phyloP scores from a whole-genome alignment of 2,329 filamentous ascomycete species.

The Xylariaceae sp. region DNA sequence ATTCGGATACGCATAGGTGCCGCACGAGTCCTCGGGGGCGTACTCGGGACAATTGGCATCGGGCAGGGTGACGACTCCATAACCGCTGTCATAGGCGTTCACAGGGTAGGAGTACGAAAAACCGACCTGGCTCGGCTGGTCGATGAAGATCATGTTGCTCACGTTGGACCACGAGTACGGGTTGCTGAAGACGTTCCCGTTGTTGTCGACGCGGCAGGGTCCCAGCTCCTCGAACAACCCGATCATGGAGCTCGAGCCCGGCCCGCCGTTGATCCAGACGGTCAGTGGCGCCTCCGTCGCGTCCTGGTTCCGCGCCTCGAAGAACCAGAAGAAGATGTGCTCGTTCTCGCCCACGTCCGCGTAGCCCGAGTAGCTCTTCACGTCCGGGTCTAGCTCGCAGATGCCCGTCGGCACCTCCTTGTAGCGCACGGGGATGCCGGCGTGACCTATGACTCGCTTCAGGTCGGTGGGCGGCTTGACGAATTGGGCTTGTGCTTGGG shows the following conservation, averaged over 20 bases:
- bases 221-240: constrained; percentile 59
- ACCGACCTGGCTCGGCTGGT: constrained; percentile 65
- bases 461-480: constrained; percentile 39
- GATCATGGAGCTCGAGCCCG: constrained; percentile 60
- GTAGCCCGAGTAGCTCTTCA: constrained; percentile 53
- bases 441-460: constrained; percentile 38
- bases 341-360: constrained; percentile 49
- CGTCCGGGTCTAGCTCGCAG: constrained; percentile 51
- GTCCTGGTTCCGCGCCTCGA: constrained; percentile 54
- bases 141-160: constrained; percentile 67
- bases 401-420: constrained; percentile 55
- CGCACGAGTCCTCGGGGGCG: constrained; percentile 52
- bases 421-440: constrained; percentile 52
- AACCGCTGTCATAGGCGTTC: constrained; percentile 37
- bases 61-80: constrained; percentile 51
- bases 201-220: constrained; percentile 50
- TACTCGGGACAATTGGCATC: constrained; percentile 58
- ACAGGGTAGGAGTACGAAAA: constrained; percentile 56
- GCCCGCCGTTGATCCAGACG: constrained; percentile 61
- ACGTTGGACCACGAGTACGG: constrained; percentile 66
- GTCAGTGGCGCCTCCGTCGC: constrained; percentile 55
- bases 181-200: constrained; percentile 56
- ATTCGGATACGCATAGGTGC: constrained; percentile 61
- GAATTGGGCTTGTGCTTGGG: no score
- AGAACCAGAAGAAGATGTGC: constrained; percentile 58